Evolutionary conservation across 306 rosid species (phyloP), one percentile per base, ranked within the genome.

Genomic region (Oxytropis ochrocephala): DNA sequence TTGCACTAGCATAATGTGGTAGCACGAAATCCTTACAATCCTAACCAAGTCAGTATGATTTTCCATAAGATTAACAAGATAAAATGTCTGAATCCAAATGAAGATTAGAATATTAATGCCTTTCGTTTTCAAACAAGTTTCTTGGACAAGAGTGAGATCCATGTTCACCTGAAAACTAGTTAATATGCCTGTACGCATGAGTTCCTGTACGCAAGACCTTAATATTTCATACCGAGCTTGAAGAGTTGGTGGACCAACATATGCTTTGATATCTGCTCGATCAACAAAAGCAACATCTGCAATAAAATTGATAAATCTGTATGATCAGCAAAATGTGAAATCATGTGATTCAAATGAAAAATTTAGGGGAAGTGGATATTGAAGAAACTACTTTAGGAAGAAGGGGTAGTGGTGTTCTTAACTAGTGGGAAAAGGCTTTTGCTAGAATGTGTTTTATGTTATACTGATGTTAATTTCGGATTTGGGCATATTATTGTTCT

Each of bases 251-350:
- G 99, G 99, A 75, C 99, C 99, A 19, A 95, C 95, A 66, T 94
- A 94, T 64, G 97, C 97, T 83, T 89, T 94, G 70, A 94, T 91
- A 81, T 94, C 97, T 39, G 99, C 97, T 76, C 97, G 92, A 79
- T 94, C 99, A 51, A 95, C 96, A 85, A 95, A 95, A 61, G 99
- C 99, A 55, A 94, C 75, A 80, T 94, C 97, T 94, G 89, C 84
- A 74, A 80, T 54, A 61, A 63, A 79, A 79, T 24, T 60, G 35
- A 63, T 49, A 54, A 75, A 75, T 67, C 4, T 55, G 7, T 60
- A 70, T 48, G 62, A 71, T 78, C 39, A 12, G 36, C 73, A 19
- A 55, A 16, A 46, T 72, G 36, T 38, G 64, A 71, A 79, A 83
- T 47, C 36, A 44, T 70, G 66, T 2, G 19, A 44, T 64, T 67